Evolutionary conservation across 768 basidiomycete genomes (phyloP), one percentile per base, ranked within the genome.

Genomic region (Lenzites betulinus): DNA sequence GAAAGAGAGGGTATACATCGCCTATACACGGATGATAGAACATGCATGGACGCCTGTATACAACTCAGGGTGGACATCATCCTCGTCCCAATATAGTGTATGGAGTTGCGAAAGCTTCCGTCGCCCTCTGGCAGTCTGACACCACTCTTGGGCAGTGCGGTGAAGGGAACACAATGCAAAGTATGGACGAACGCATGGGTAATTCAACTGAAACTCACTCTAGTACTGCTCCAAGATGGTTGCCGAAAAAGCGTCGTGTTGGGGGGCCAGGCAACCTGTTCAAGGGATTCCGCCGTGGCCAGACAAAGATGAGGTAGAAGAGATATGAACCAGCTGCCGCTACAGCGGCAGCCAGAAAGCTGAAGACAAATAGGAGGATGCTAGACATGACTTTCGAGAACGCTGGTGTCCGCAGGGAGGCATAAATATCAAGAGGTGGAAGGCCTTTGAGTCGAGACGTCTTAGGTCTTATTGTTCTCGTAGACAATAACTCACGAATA

Each of bases 221-320:
- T 56, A 90, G 77, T 1, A 90, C 76, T 28, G 75, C 70, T 18
- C 71, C 67, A 58, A 90, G 74, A 64, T 90, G 86, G 65, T 79
- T 80, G 26, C 73, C 77, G 54, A 89, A 81, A 66, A 81, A 76
- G 23, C 74, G 71, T 7, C 67, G 71, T 11, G 77, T 71, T 0
- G 83, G 83, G 22, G 90, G 90, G 26, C 90, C 89, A 47, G 84
- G 83, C 35, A 92, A 71, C 23, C 71, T 73, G 38, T 74, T 76
- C 13, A 92, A 74, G 18, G 87, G 81, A 57, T 79, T 78, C 54
- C 59, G 64, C 62, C 62, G 66, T 1, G 73, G 68, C 36, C 57
- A 62, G n/a, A 74, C 57, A 41, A 71, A 64, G 22, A 67, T 63
- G 55, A 70, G 65, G 43, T 72, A 74, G 20, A 71, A 48, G n/a